Base-by-base conservation (phyloP, 495 filamentous ascomycete species). In the Podospora anserina region DNA sequence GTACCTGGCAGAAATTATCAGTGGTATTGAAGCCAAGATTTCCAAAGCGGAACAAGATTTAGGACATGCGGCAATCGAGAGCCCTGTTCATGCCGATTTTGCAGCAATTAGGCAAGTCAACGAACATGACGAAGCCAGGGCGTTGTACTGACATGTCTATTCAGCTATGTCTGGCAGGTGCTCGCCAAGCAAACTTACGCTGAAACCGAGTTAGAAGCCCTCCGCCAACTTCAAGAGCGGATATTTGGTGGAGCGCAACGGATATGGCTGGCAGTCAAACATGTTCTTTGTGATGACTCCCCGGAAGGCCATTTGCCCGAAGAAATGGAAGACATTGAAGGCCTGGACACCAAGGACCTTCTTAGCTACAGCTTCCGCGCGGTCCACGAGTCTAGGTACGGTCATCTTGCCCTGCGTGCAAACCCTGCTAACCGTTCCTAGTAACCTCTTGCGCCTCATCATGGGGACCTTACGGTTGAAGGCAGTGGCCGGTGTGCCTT, bases 301-400 rank as follows among this genome's bases (percentile, higher is more conserved):
- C 95, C 95, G 0, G 94, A 97, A 77, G 94, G 95, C 2, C 88
- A 94, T 77, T 81, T 91, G 1, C 90, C 92, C 2, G 87, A 91
- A 69, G 88, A 92, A 7, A 72, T 89, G 19, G 90, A 94, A 64
- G 86, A 86, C 11, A 79, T 82, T n/a, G 84, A 90, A 26, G 89
- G 89, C 2, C 77, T 88, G 0, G 86, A 88, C 60, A 94, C 93
- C 0, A 97, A 97, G 74, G 92, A 94, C 73, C 82, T 93, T 39
- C 81, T 98, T 59, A 97, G 93, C 34, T 99, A 97, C 74, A 94
- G 90, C 57, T 99, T 96, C 86, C 87, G 95, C 72, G 92, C 92
- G 0, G 82, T 97, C 23, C 93, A 96, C 64, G 95, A 98, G 75
- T 91, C 93, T 23, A 86, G 39, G 39, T 49, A 49, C 2, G 39